phyloP scores from a whole-genome alignment of 2,329 filamentous ascomycete genomes.

The Xylariaceae sp. region DNA sequence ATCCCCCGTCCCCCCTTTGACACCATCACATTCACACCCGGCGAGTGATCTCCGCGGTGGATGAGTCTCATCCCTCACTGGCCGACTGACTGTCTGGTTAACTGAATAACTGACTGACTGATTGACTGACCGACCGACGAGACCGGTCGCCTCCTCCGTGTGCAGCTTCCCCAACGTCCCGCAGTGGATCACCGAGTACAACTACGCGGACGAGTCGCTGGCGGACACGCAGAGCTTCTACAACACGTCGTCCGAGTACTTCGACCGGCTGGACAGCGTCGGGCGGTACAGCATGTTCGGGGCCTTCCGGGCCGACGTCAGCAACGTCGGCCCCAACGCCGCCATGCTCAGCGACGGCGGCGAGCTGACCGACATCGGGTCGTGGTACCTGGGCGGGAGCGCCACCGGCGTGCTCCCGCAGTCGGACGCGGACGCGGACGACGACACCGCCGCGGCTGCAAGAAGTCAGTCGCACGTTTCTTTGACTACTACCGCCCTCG shows the following conservation, averaged over 20 bases:
- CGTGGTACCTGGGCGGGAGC: conserved; percentile 62
- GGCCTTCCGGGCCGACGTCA: conserved; percentile 59
- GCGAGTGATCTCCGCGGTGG: too few species aligned
- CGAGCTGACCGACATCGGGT: conserved; percentile 65
- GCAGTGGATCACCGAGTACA: conserved; percentile 78
- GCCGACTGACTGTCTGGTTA: too few species aligned
- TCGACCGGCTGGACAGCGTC: conserved; percentile 57
- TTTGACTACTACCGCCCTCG: neutral
- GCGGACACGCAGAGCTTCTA: conserved; percentile 55
- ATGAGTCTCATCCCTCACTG: too few species aligned
- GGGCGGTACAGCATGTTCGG: conserved; percentile 70
- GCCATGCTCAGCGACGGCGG: conserved; percentile 63
- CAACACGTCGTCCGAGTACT: conserved; percentile 57
- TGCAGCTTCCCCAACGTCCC: conserved; percentile 49
- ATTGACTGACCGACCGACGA: too few species aligned
- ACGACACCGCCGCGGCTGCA: too few species aligned
- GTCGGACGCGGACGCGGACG: too few species aligned
- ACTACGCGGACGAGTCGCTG: conserved; percentile 50
- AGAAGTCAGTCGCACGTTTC: neutral
- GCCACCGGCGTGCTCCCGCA: conserved; percentile 37
- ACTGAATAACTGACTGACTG: too few species aligned
- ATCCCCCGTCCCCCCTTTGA: too few species aligned
- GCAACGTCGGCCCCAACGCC: conserved; percentile 67
- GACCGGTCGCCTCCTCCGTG: too few species aligned
- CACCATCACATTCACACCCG: too few species aligned